Conservation (phyloP, 2,329 filamentous ascomycete species). For the Epichloe gansuensis region DNA sequence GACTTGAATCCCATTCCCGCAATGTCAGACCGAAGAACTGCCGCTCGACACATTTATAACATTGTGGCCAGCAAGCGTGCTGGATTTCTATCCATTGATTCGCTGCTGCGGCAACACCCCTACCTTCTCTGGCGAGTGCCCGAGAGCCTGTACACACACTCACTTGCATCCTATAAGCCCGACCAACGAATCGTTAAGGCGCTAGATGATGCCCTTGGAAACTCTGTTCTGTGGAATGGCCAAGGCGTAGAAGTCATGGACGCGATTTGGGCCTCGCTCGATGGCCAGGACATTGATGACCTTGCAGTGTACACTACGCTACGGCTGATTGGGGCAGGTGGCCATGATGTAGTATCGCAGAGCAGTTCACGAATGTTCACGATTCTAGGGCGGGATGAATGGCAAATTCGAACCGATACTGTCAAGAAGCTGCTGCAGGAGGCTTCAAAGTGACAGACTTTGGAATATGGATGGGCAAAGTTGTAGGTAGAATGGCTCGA, state of each 20-base stretch:
- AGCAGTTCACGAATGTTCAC: slow-evolving; percentile 18
- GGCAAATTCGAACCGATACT: slow-evolving; percentile 15
- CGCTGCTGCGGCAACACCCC: slow-evolving; percentile 19
- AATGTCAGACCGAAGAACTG: slow-evolving; percentile 7
- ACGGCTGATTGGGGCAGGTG: slow-evolving; percentile 21
- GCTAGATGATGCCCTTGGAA: slow-evolving; percentile 14
- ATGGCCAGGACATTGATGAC: slow-evolving; percentile 9
- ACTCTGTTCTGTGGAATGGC: slow-evolving; percentile 6
- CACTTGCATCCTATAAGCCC: slow-evolving; percentile 12
- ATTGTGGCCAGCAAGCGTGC: slow-evolving; percentile 13
- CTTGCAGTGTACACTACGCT: slow-evolving; percentile 17
- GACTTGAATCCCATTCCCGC: slow-evolving; percentile 17
- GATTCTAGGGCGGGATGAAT: slow-evolving; percentile 25
- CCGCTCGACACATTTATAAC: slow-evolving; percentile 12
- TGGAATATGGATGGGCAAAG: background rate
- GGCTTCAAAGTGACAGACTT: slow-evolving; percentile 2
- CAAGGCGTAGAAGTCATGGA: slow-evolving; percentile 10
- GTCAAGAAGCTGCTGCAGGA: slow-evolving; percentile 10
- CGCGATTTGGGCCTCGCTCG: slow-evolving; percentile 7
- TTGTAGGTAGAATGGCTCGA: too few relatives aligned
- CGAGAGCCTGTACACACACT: slow-evolving; percentile 14
- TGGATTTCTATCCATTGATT: slow-evolving; percentile 12
- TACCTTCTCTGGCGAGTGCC: slow-evolving; percentile 28
- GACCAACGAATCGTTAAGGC: slow-evolving; percentile 13
- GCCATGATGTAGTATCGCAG: slow-evolving; percentile 16